phyloP scores from a whole-genome alignment of 2,329 filamentous ascomycete species.

The Chrysosporium keratinophilum region DNA sequence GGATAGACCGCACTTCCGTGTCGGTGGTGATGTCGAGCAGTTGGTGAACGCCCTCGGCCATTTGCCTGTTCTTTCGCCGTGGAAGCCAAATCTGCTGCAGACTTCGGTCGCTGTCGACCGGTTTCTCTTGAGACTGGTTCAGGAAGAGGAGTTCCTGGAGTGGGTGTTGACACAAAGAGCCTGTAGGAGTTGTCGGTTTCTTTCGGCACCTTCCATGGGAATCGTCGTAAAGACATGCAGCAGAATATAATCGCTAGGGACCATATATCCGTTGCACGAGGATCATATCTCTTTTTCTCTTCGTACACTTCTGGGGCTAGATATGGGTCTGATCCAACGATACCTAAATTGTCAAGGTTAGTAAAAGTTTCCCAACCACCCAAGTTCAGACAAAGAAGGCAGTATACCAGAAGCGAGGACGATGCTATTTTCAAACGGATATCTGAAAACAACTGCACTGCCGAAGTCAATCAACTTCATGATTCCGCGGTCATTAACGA shows the following conservation, averaged over 20 bases:
- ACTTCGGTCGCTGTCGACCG: slow-evolving; percentile 27
- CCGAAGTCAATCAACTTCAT: slow-evolving; percentile 99
- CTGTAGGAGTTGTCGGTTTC: slow-evolving; percentile 90
- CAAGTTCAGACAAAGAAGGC: background rate
- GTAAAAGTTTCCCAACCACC: background rate
- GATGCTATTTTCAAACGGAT: slow-evolving; percentile 87
- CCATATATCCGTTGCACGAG: slow-evolving; percentile 91
- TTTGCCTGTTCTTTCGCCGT: slow-evolving; percentile 18
- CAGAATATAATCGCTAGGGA: slow-evolving; percentile 97
- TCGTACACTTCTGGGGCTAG: slow-evolving; percentile 95
- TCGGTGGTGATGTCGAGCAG: background rate
- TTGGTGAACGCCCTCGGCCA: background rate
- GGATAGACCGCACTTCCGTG: background rate
- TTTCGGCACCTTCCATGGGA: slow-evolving; percentile 93
- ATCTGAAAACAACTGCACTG: slow-evolving; percentile 91
- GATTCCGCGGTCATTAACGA: slow-evolving; percentile 89
- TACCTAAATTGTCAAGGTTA: slow-evolving; percentile 41
- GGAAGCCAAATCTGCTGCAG: slow-evolving; percentile 27
- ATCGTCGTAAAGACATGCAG: slow-evolving; percentile 90
- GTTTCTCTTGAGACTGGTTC: slow-evolving; percentile 30
- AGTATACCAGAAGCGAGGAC: slow-evolving; percentile 67
- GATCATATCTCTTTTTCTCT: slow-evolving; percentile 84
- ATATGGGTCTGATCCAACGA: slow-evolving; percentile 86
- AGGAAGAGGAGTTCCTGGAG: slow-evolving; percentile 50
- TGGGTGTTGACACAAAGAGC: slow-evolving; percentile 77